These are phyloP conservation scores for Phytophthora sp. DNA, from an alignment of 352 stramenopile genomes.

Conservation along the genomic window DNA sequence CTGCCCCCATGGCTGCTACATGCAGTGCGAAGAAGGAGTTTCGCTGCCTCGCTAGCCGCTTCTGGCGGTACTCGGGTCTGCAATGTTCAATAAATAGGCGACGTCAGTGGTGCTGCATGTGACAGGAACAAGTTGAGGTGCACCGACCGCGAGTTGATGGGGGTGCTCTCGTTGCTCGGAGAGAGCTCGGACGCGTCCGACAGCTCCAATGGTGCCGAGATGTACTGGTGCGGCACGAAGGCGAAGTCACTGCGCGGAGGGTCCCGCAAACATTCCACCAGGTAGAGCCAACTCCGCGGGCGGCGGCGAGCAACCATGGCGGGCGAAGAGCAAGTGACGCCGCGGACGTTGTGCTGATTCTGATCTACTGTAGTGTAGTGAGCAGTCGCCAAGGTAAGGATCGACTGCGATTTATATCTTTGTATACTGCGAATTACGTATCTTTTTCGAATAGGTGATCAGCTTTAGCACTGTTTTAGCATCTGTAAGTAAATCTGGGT, in stretches of 20 bases:
- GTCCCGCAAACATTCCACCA: conserved; percentile 69
- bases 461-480: too few relatives aligned
- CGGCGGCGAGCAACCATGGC: conserved; percentile 22
- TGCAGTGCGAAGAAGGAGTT: conserved; percentile 74
- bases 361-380: conserved; percentile 12
- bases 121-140: conserved; percentile 9
- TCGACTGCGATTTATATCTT: too few relatives aligned
- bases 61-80: conserved; percentile 39
- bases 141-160: conserved; percentile 55
- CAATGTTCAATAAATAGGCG: not conserved
- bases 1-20: conserved; percentile 51
- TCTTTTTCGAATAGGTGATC: too few relatives aligned
- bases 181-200: conserved; percentile 42
- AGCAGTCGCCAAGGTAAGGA: conserved; percentile 5
- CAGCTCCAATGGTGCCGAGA: conserved; percentile 52
- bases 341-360: not conserved
- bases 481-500: too few relatives aligned
- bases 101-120: conserved; percentile 9
- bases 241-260: conserved; percentile 79
- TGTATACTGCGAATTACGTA: too few relatives aligned
- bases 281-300: conserved; percentile 58
- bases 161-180: conserved; percentile 69
- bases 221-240: conserved; percentile 84
- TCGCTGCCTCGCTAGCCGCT: conserved; percentile 34
- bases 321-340: conserved; percentile 1